Base-by-base conservation (phyloP, 208 protist genomes). In the Histomonas meleagridis region DNA sequence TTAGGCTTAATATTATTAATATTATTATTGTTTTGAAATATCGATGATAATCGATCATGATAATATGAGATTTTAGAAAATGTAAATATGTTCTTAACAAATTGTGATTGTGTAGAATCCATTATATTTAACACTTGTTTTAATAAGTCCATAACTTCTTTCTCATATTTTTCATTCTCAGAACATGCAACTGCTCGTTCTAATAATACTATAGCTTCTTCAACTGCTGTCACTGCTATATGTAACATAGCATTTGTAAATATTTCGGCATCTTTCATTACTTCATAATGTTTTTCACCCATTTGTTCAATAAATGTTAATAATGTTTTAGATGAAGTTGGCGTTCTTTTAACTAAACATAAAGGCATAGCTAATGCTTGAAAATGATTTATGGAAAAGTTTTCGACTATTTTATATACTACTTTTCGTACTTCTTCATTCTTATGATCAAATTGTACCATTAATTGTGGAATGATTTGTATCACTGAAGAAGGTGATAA, bases 401-500 rank as follows among this genome's bases (percentile, higher is more conserved):
- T 86, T n/a, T 55, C 35, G 32, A 86, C 38, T 38, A 86, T 86
- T 18, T 51, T 86, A n/a, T 38, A 86, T 18, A 46, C 76, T 12
- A 55, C 35, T 1, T 86, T 43, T 38, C 76, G 23, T n/a, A 43
- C 43, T 4, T 16, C 16, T 86, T 86, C 46, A 16, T 48, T 51
- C 18, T 40, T 7, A 49, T 86, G 76, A 12, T 43, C 43, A 38
- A 86, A 55, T 55, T 86, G 76, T 18, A 46, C 46, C 5, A 86
- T n/a, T 55, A 86, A 38, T 48, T 86, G 76, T 28, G 76, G 76
- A 43, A 86, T 86, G 5, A 86, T 86, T 86, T 86, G 43, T n/a
- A 51, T 48, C 0, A 86, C 76, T n/a, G 40, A 51, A 28, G 43
- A 43, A n/a, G 46, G 40, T 38, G 76, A 26, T 18, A 86, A 55